Evolutionary conservation across 2,329 filamentous ascomycete genomes (phyloP).

Genomic region (Fusarium redolens): DNA sequence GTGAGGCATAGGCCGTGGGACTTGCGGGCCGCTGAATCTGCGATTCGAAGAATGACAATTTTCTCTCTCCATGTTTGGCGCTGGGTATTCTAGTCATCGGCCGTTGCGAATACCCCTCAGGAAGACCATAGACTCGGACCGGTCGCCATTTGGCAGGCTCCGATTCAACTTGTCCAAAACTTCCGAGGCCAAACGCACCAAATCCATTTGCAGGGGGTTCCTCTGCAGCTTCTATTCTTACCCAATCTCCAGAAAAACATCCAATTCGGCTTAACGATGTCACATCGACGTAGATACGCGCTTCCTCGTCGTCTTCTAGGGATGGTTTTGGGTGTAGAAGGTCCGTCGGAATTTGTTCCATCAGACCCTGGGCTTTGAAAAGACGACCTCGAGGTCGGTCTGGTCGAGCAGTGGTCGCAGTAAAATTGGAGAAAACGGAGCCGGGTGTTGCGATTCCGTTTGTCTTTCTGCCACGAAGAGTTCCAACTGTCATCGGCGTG

Average conservation of each 20-base stretch:
- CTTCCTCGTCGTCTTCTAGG: constrained; percentile 84
- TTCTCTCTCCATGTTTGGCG: constrained; percentile 63
- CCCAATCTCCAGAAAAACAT: constrained; percentile 98
- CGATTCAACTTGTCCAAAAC: constrained; percentile 64
- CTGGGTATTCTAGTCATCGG: constrained; percentile 71
- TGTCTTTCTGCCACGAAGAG: constrained; percentile 66
- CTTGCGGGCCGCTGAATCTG: constrained; percentile 71
- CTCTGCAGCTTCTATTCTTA: constrained; percentile 81
- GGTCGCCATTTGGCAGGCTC: constrained; percentile 79
- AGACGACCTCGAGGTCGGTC: constrained; percentile 79
- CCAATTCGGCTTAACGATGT: constrained; percentile 87
- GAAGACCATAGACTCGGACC: constrained; percentile 88
- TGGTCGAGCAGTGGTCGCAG: constrained; percentile 81
- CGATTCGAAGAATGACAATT: constrained; percentile 73
- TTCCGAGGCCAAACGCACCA: constrained; percentile 74
- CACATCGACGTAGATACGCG: constrained; percentile 90
- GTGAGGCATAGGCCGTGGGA: constrained; percentile 80
- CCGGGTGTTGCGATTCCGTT: constrained; percentile 85
- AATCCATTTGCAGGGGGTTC: constrained; percentile 77
- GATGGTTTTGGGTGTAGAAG: constrained; percentile 85
- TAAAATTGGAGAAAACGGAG: constrained; percentile 90
- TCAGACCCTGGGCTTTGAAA: constrained; percentile 84
- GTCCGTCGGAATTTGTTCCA: constrained; percentile 77
- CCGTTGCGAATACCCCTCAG: constrained; percentile 76
- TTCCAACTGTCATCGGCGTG: constrained; percentile 79